Percentiles rank a stretch among this genome's conserved stretches.
Evolutionary conservation across 768 basidiomycete genomes (phyloP).

Genomic region (Candolleomyces aberdarensis): DNA sequence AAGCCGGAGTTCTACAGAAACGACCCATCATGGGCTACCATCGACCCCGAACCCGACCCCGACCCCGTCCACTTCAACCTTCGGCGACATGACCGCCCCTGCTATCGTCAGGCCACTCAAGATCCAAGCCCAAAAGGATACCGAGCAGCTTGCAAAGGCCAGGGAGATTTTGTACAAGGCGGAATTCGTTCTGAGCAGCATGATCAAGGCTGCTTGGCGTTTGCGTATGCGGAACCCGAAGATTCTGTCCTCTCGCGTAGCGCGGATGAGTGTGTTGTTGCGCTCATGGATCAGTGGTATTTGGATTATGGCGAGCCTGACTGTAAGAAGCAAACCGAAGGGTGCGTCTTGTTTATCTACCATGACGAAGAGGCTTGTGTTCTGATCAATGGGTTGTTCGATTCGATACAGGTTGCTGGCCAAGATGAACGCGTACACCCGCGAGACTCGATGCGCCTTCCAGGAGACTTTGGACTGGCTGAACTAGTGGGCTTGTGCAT

Average conservation of each 20-base stretch:
- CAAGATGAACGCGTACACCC: constrained; percentile 85
- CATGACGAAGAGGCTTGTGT: neutral
- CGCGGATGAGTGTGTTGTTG: constrained; percentile 97
- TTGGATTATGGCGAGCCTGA: constrained; percentile 89
- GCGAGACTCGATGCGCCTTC: constrained; percentile 91
- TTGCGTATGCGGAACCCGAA: constrained; percentile 95
- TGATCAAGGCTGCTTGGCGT: constrained; percentile 76
- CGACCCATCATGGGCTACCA: constrained; percentile 79
- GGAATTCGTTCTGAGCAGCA: constrained; percentile 86
- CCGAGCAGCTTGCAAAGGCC: constrained; percentile 89
- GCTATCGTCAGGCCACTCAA: constrained; percentile 84
- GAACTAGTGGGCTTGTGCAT: constrained; percentile 97
- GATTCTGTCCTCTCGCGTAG: constrained; percentile 84
- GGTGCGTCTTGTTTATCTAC: constrained; percentile 43
- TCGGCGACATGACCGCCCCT: constrained; percentile 90
- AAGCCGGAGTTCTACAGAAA: constrained; percentile 97
- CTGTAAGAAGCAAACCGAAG: constrained; percentile 88
- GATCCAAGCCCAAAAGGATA: constrained; percentile 93
- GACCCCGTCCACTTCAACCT: constrained; percentile 86
- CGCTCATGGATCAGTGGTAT: constrained; percentile 99
- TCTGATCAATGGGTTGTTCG: constrained; percentile 5
- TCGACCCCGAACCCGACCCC: too few relatives aligned
- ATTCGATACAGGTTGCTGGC: constrained; percentile 56
- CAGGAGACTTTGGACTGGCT: constrained; percentile 92
- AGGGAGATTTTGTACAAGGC: constrained; percentile 99